Percentiles rank a stretch among this genome's conserved stretches.
Evolutionary conservation across 495 filamentous ascomycete genomes (phyloP).

Genomic region (Jackrogersella multiformis): DNA sequence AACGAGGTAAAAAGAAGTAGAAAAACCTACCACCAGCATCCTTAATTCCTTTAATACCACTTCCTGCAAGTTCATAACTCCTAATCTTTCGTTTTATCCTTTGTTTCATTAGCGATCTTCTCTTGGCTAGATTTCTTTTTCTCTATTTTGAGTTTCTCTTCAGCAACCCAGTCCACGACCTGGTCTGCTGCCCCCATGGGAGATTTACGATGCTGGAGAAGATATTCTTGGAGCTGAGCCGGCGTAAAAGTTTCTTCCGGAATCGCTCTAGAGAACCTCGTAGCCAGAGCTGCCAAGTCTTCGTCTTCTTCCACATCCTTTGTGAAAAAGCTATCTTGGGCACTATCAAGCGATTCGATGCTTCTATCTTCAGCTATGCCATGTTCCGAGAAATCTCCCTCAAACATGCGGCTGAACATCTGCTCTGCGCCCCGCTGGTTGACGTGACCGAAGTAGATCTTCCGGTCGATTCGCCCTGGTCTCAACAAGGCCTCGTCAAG

Average conservation of each 20-base stretch:
- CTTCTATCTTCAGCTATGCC: background rate
- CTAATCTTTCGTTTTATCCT: background rate
- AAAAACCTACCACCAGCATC: no score
- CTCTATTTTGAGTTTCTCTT: background rate
- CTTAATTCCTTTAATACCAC: no score
- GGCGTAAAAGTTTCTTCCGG: background rate
- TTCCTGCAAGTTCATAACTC: background rate
- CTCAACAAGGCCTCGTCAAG: conserved; percentile 1
- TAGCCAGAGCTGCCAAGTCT: background rate
- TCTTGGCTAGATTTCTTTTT: background rate
- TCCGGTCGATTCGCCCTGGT: conserved; percentile 1
- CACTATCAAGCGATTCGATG: background rate
- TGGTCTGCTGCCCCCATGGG: background rate
- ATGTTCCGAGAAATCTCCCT: background rate
- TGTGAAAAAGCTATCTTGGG: background rate
- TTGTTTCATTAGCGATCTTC: background rate
- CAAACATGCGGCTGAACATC: conserved; percentile 3
- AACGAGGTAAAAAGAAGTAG: no score
- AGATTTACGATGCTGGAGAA: background rate
- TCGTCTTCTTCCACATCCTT: background rate
- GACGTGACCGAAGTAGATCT: conserved; percentile 3
- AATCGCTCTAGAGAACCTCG: background rate
- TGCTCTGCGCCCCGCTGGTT: background rate
- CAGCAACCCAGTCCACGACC: background rate
- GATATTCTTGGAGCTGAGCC: background rate